A percentile compares a stretch with the other conserved stretches of the same genome.
phyloP scores from a whole-genome alignment of 1,284 basidiomycete genomes.

The Pseudozyma sp. region DNA sequence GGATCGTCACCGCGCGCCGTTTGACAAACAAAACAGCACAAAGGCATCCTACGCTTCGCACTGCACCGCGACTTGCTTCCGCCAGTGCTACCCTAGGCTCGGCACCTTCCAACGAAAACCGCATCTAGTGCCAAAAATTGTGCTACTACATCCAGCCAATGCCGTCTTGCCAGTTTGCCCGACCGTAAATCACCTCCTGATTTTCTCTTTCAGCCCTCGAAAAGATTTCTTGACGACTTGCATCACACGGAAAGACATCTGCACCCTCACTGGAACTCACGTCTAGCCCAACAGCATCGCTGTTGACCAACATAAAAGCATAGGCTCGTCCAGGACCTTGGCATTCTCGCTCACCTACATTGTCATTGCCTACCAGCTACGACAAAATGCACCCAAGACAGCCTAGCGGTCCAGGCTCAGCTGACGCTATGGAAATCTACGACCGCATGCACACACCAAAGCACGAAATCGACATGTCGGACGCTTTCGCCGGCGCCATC shows the following conservation, averaged over 20 bases:
- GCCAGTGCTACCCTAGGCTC: no score
- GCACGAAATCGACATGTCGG: conserved; percentile 40
- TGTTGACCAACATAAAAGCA: no score
- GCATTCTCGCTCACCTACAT: background rate
- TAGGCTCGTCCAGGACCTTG: background rate
- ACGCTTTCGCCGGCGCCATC: conserved; percentile 18
- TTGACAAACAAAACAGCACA: background rate
- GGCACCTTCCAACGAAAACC: no score
- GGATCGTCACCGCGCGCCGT: conserved; percentile 5
- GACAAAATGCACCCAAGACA: conserved; percentile 42
- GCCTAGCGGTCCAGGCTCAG: conserved; percentile 52
- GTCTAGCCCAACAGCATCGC: no score
- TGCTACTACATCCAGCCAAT: conserved; percentile 11
- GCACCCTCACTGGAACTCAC: no score
- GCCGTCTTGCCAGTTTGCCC: conserved; percentile 7
- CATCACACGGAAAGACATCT: no score
- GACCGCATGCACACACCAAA: conserved; percentile 54
- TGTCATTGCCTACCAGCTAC: background rate
- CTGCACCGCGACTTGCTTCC: no score
- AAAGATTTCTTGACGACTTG: no score
- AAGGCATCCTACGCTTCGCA: no score
- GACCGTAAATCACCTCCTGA: conserved; percentile 3
- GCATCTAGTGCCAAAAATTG: no score
- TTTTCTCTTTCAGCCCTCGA: background rate
- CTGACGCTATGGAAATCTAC: conserved; percentile 57